A percentile compares a stretch with the other conserved stretches of the same genome.
Evolutionary conservation across 192 early-diverging fungal species (phyloP).

Genomic region (Umbelopsis vinacea): DNA sequence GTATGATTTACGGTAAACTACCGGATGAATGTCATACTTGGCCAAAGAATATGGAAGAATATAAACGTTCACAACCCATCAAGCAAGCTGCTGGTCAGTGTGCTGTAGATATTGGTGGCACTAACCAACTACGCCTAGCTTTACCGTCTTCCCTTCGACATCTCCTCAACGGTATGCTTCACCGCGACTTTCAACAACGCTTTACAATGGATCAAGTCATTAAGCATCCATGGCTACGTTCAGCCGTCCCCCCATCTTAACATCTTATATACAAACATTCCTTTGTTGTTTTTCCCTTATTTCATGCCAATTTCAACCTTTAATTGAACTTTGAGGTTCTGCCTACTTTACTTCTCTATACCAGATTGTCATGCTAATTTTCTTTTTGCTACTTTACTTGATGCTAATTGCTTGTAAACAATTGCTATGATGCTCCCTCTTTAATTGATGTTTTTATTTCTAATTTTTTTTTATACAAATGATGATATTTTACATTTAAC

Average conservation of each 20-base stretch:
- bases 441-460: too few relatives aligned
- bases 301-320: not conserved
- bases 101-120: slow-evolving; percentile 25
- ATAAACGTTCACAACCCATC: not conserved
- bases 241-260: not conserved
- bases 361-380: not conserved
- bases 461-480: too few relatives aligned
- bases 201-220: slow-evolving; percentile 24
- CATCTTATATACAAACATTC: not conserved
- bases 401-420: slow-evolving; percentile 2
- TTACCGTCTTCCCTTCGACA: slow-evolving; percentile 10
- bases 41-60: slow-evolving; percentile 12
- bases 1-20: slow-evolving; percentile 23
- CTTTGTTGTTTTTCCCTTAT: not conserved
- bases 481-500: too few relatives aligned
- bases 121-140: not conserved
- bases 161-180: slow-evolving; percentile 25
- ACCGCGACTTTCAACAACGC: slow-evolving; percentile 10
- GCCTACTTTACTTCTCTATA: too few relatives aligned
- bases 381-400: too few relatives aligned
- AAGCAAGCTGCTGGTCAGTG: slow-evolving; percentile 27
- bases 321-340: not conserved
- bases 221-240: slow-evolving; percentile 18
- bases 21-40: slow-evolving; percentile 25
- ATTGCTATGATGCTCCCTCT: too few relatives aligned